A percentile compares a stretch with the other conserved stretches of the same genome.
Conservation (phyloP, 2,329 filamentous ascomycete genomes). For the Curvularia eragrostidis region DNA sequence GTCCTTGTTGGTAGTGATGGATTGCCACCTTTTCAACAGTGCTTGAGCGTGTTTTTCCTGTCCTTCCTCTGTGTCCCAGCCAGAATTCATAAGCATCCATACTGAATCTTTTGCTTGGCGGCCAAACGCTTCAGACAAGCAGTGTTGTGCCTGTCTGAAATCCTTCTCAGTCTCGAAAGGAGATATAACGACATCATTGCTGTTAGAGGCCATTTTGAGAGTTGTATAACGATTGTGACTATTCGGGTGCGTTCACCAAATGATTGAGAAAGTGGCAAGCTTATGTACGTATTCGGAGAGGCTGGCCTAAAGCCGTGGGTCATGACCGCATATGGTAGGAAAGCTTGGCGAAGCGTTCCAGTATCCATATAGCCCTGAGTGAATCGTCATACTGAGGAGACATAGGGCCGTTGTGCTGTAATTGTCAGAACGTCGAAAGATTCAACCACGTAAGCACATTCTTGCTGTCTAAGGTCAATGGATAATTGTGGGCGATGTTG, state of each 20-base stretch:
- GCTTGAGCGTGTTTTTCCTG: conserved; percentile 46
- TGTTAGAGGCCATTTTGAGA: conserved; percentile 21
- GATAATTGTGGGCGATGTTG: background rate
- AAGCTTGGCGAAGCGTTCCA: conserved; percentile 3
- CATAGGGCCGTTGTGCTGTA: background rate
- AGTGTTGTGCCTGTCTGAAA: conserved; percentile 40
- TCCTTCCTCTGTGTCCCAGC: conserved; percentile 61
- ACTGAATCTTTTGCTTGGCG: conserved; percentile 59
- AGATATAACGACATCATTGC: conserved; percentile 23
- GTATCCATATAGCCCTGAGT: background rate
- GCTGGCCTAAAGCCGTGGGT: background rate
- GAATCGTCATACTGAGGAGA: background rate
- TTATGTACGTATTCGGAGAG: background rate
- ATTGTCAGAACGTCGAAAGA: background rate
- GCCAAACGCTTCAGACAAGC: conserved; percentile 56
- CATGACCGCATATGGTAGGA: background rate
- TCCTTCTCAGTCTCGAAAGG: conserved; percentile 34
- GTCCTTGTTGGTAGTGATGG: conserved; percentile 50
- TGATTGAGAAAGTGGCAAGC: background rate
- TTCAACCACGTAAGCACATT: background rate
- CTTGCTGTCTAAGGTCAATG: background rate
- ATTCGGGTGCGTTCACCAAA: background rate
- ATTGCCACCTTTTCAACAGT: conserved; percentile 54
- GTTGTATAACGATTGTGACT: background rate
- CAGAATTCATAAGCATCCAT: conserved; percentile 61